Conservation (phyloP, 352 stramenopile genomes). For the Globisporangium parvum region DNA sequence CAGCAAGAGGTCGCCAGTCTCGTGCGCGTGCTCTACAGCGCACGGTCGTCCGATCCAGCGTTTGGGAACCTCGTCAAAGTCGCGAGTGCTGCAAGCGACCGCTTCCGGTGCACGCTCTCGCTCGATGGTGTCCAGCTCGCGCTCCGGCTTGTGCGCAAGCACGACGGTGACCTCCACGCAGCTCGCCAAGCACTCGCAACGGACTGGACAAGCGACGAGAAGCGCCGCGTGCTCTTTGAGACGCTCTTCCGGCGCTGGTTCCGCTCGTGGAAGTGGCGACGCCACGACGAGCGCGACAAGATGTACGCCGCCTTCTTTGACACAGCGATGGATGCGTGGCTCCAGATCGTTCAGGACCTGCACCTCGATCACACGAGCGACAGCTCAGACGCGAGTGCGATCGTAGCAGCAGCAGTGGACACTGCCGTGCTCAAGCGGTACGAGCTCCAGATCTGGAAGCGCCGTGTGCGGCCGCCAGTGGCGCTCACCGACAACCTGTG, state of each 20-base stretch:
- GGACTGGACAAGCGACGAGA: constrained; percentile 40
- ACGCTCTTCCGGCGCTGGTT: constrained; percentile 42
- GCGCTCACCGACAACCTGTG: constrained; percentile 57
- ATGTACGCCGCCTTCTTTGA: constrained; percentile 57
- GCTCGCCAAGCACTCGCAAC: constrained; percentile 22
- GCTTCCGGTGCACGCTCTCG: constrained; percentile 40
- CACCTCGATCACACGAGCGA: constrained; percentile 15
- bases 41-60: constrained; percentile 50
- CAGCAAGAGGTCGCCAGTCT: constrained; percentile 49
- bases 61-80: constrained; percentile 67
- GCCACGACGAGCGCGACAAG: constrained; percentile 21
- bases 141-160: constrained; percentile 27
- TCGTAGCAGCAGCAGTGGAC: constrained; percentile 12
- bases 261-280: constrained; percentile 22
- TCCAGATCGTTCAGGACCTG: constrained; percentile 49
- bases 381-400: background rate
- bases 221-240: constrained; percentile 31
- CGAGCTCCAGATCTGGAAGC: constrained; percentile 65
- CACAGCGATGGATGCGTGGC: constrained; percentile 47
- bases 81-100: constrained; percentile 27
- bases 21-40: constrained; percentile 61
- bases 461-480: constrained; percentile 37
- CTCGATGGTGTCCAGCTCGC: constrained; percentile 38
- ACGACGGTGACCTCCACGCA: constrained; percentile 21
- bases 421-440: constrained; percentile 36